Evolutionary conservation across 305 asterid genomes (phyloP), one percentile per base, ranked within the genome.

Genomic region (Lippia alba): DNA sequence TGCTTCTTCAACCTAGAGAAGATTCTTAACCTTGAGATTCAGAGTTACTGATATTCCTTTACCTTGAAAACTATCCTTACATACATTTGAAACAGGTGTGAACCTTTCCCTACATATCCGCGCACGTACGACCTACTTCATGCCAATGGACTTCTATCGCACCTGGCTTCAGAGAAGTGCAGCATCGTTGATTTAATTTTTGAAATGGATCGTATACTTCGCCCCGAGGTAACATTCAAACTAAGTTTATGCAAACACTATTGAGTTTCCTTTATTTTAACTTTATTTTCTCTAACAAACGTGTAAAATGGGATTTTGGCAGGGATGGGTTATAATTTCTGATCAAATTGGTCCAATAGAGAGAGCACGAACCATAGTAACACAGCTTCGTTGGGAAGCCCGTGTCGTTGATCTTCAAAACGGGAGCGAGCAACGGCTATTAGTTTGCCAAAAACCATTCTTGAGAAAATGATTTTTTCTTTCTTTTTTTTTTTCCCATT

Each of bases 361-460:
- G 56, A 51, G 30, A 51, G 56, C 12, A 16, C 56, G 56, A 6
- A 51, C 56, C 17, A 30, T 51, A 15, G 56, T 16, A 30, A 51
- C 56, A 5, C 56, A 51, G 56, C 56, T 51, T 51, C 24, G 30
- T 11, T 51, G 56, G 56, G 56, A 51, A 51, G 56, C 56, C 30
- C 56, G 56, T 10, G 56, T 51, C 10, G 17, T 51, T 17, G 56
- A 51, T 51, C 56, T 51, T 15, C 56, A 17, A 17, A 51, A 51
- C 7, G 56, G 56, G 24, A 51, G 56, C 17, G 30, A 51, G 12
- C 30, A 51, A 18, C 56, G 30, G 12, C 11, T 88, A 60, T 85
- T 88, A 32, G 79, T 88, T 12, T 82, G 89, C 77, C 94, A 88
- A 78, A 88, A 88, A 64, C 94, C 87, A 51, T 16, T 51, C 17